Evolutionary conservation across 2,329 filamentous ascomycete species (phyloP).

Genomic region (Aureobasidium sp.): DNA sequence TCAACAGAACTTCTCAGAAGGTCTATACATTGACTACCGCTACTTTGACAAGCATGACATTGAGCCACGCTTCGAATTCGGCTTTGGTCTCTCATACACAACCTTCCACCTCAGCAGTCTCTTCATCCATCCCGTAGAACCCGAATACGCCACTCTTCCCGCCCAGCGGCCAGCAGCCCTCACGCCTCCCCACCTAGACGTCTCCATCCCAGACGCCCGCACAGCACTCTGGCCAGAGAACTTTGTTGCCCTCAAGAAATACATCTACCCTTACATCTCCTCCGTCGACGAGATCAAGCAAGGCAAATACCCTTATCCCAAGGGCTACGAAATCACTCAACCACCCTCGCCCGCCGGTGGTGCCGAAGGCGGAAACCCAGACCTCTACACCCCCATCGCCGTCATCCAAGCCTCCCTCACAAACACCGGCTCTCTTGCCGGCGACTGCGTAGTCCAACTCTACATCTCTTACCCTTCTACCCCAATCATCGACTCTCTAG

Average conservation of each 20-base stretch:
- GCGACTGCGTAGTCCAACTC: conserved; percentile 49
- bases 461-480: conserved; percentile 41
- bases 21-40: conserved; percentile 82
- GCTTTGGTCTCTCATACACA: conserved; percentile 77
- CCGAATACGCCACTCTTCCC: conserved; percentile 31
- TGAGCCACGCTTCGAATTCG: conserved; percentile 74
- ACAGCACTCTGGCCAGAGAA: conserved; percentile 53
- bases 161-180: conserved; percentile 35
- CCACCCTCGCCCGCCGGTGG: conserved; percentile 58
- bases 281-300: conserved; percentile 40
- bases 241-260: conserved; percentile 57
- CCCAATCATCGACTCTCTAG: conserved; percentile 21
- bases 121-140: conserved; percentile 32
- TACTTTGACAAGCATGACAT: conserved; percentile 73
- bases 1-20: conserved; percentile 76
- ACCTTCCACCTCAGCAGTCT: conserved; percentile 55
- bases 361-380: conserved; percentile 59
- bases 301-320: conserved; percentile 43
- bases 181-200: conserved; percentile 48
- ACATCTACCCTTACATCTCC: conserved; percentile 64
- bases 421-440: conserved; percentile 52
- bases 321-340: conserved; percentile 45
- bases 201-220: conserved; percentile 46
- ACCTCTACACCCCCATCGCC: conserved; percentile 52
- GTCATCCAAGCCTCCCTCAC: conserved; percentile 45